Evolutionary conservation across 768 basidiomycete genomes (phyloP).

Genomic region (Lactarius deliciosus): DNA sequence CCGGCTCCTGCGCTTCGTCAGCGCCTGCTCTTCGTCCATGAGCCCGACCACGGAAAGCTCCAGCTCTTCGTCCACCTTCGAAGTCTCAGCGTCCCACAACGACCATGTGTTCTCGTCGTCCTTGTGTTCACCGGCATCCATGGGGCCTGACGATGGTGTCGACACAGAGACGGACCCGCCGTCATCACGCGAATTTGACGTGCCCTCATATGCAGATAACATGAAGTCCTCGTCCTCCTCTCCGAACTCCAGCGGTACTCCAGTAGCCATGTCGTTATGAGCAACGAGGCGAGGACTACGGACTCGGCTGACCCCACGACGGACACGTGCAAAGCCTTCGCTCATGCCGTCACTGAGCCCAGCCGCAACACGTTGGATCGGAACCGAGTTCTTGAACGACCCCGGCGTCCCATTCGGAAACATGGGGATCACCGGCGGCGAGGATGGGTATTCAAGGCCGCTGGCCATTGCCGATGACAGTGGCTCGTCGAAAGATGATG

Average conservation of each 20-base stretch:
- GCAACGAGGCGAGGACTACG: conserved; percentile 45
- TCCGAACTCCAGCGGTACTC: conserved; percentile 59
- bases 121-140: conserved; percentile 32
- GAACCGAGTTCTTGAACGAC: conserved; percentile 49
- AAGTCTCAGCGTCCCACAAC: conserved; percentile 37
- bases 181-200: conserved; percentile 32
- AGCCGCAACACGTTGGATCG: conserved; percentile 53
- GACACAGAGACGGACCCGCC: conserved; percentile 38
- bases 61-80: conserved; percentile 37
- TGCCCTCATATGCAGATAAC: conserved; percentile 27
- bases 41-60: conserved; percentile 39
- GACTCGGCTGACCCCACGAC: conserved; percentile 54
- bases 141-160: conserved; percentile 42
- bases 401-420: conserved; percentile 66
- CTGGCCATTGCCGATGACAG: conserved; percentile 71
- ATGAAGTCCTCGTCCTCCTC: conserved; percentile 68
- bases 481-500: conserved; percentile 75
- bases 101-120: conserved; percentile 32
- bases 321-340: conserved; percentile 58
- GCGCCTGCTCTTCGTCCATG: conserved; percentile 38
- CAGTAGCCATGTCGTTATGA: conserved; percentile 32
- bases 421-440: conserved; percentile 63
- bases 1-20: conserved; percentile 26
- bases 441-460: conserved; percentile 51
- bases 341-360: conserved; percentile 56